Conservation (phyloP, 1,139 yeast genomes). For the Zygoascus meyerae region DNA sequence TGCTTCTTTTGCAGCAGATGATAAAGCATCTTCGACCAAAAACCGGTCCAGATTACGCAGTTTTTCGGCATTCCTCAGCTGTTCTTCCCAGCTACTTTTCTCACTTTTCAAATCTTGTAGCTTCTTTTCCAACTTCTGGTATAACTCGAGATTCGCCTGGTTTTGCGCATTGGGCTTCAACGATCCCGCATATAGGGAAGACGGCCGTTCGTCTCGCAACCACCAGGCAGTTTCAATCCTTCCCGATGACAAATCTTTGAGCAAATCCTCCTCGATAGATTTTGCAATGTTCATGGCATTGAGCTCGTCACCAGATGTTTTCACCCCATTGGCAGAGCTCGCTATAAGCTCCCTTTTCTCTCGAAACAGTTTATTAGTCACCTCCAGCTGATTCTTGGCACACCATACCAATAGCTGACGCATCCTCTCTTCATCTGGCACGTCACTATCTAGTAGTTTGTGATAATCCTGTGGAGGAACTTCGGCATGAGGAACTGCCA, state of each 20-base stretch:
- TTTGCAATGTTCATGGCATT: constrained; percentile 41
- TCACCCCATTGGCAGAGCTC: neutral
- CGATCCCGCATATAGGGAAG: constrained; percentile 24
- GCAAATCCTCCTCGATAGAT: constrained; percentile 59
- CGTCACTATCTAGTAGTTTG: constrained; percentile 53
- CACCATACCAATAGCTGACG: constrained; percentile 69
- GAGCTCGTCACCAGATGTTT: constrained; percentile 20
- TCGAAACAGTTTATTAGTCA: constrained; percentile 31
- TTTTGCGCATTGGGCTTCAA: constrained; percentile 53
- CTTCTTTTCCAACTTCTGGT: constrained; percentile 43
- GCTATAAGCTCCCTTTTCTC: constrained; percentile 20
- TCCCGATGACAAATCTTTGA: constrained; percentile 55
- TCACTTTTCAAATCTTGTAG: constrained; percentile 43
- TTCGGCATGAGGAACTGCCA: constrained; percentile 61
- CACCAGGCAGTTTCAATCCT: constrained; percentile 65
- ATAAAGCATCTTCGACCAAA: neutral
- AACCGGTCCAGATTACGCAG: neutral
- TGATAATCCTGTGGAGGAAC: constrained; percentile 53
- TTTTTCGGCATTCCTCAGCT: constrained; percentile 10
- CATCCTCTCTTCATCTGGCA: constrained; percentile 72
- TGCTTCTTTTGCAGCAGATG: constrained; percentile 2
- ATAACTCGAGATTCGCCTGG: constrained; percentile 43
- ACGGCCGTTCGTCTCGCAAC: constrained; percentile 34
- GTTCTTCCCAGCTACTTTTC: constrained; percentile 44
- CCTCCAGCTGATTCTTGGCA: constrained; percentile 45